Evolutionary conservation across 176 grass and related monocot species (phyloP), one percentile per base, ranked within the genome.

Genomic region (Panicum miliaceum): DNA sequence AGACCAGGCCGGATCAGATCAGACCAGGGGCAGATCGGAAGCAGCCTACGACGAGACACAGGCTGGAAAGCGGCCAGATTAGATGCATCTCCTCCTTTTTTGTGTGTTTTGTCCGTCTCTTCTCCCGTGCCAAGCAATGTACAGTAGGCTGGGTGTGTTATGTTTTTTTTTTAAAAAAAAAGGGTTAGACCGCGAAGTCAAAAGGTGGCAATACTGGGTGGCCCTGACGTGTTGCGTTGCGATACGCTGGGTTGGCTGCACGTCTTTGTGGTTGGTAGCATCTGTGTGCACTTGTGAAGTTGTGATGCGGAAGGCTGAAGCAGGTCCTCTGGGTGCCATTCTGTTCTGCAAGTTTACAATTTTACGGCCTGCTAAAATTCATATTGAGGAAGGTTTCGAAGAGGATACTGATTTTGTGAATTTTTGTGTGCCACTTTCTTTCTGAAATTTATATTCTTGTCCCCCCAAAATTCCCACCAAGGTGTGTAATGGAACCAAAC

Each of bases 11-110:
- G 20, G 18, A 41, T 41, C 40, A 41, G 40, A 41, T 6, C 40
- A 41, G 12, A 32, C 29, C 45, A 47, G 45, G 10, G 52, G 18
- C 52, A 20, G 51, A 54, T 54, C 14, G 16, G 51, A 59, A 25
- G 56, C 56, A 60, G 57, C 57, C 57, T 59, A 59, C 57, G 57
- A 59, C 57, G 57, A 59, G 57, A 59, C n/a, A 59, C n/a, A 59
- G 57, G 57, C 57, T 59, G 22, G 56, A 59, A 59, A 59, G 54
- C 8, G 56, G 8, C 57, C 57, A 7, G 16, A 19, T 19, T 12
- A 10, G 0, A 57, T 7, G 57, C 54, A 58, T 23, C n/a, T 9
- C 20, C 10, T 4, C 8, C 56, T 11, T 59, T 59, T 59, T 59
- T 59, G 56, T 54, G 6, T 20, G 18, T 11, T 10, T n/a, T 2